Conservation (phyloP, 306 rosid genomes). For the Hippophae tibetana region DNA sequence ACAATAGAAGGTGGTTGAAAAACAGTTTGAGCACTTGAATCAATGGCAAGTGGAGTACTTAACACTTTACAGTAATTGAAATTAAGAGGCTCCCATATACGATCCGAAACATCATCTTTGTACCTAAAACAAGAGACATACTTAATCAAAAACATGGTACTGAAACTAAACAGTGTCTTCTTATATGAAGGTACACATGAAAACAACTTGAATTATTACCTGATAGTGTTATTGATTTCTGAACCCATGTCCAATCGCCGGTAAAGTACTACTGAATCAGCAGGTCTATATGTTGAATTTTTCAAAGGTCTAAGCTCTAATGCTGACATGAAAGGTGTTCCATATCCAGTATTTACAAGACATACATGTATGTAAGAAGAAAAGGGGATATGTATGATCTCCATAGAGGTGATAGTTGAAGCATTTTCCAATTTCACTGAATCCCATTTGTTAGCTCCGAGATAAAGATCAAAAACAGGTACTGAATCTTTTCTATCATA, state of each 20-base stretch:
- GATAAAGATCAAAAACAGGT: constrained; percentile 25
- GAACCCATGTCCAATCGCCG: constrained; percentile 1
- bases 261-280: constrained; percentile 4
- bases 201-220: neutral
- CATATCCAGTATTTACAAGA: constrained; percentile 27
- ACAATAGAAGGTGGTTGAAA: constrained; percentile 19
- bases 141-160: neutral
- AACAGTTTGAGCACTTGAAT: neutral
- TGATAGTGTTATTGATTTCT: neutral
- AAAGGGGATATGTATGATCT: constrained; percentile 24
- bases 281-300: constrained; percentile 2
- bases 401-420: neutral
- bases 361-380: constrained; percentile 26
- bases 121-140: constrained; percentile 17
- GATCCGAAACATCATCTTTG: constrained; percentile 28
- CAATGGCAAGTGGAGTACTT: neutral
- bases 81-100: constrained; percentile 14
- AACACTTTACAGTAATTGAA: neutral
- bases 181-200: too few species aligned
- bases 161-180: neutral
- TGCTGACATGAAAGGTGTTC: constrained; percentile 38
- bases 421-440: constrained; percentile 1
- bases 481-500: constrained; percentile 24
- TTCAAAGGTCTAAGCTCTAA: constrained; percentile 30
- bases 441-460: constrained; percentile 36